These are phyloP conservation scores for Plantago ovata DNA, from an alignment of 257 asterid genomes.

Conservation along the genomic window DNA sequence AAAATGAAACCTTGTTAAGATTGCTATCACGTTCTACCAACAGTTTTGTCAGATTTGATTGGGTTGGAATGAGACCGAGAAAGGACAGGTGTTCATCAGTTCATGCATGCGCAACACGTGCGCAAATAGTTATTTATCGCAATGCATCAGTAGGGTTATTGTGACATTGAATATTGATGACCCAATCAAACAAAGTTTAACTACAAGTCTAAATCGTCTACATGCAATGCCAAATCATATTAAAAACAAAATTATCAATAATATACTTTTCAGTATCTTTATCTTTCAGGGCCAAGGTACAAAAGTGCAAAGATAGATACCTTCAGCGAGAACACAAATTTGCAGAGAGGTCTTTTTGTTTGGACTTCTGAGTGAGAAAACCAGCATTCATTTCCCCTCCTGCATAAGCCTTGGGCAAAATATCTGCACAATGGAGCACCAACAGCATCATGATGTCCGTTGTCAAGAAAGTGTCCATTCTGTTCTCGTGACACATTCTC, in stretches of 20 bases:
- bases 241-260: not conserved
- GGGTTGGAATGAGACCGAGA: no score
- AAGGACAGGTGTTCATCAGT: no score
- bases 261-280: no score
- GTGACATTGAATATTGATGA: no score
- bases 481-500: conserved; percentile 37
- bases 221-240: conserved; percentile 5
- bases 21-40: no score
- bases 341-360: conserved; percentile 65
- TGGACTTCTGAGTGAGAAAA: conserved; percentile 65
- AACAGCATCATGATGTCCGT: conserved; percentile 23
- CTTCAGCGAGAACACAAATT: conserved; percentile 84
- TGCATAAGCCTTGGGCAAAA: conserved; percentile 66
- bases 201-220: no score
- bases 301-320: conserved; percentile 31
- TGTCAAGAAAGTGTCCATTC: conserved; percentile 9
- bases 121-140: no score
- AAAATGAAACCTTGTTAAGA: no score
- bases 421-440: conserved; percentile 58
- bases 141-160: no score
- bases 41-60: no score
- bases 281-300: conserved; percentile 6
- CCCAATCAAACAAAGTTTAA: no score
- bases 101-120: no score
- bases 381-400: conserved; percentile 66